Conservation (phyloP, 805 yeast species). For the Babjeviella inositovora region DNA sequence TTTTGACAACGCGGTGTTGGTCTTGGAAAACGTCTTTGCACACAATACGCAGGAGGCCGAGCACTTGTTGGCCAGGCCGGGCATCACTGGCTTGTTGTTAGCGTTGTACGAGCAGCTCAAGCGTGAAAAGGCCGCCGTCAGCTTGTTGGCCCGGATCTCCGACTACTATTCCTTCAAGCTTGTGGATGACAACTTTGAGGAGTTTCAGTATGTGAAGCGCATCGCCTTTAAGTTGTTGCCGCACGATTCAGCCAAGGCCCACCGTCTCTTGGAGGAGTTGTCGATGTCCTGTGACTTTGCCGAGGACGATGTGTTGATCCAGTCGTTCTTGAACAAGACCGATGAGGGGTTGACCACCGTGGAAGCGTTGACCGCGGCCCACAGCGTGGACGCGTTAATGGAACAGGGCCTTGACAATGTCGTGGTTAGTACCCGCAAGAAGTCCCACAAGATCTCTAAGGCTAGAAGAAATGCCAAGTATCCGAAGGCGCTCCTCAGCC, state of each 20-base stretch:
- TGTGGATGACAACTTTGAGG: not conserved
- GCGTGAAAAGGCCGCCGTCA: slow-evolving; percentile 13
- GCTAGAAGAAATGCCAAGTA: too few relatives aligned
- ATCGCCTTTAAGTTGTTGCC: slow-evolving; percentile 19
- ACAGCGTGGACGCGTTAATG: not conserved
- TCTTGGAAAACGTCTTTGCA: slow-evolving; percentile 15
- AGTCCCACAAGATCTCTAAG: too few relatives aligned
- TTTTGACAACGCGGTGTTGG: slow-evolving; percentile 12
- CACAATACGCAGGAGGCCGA: slow-evolving; percentile 1
- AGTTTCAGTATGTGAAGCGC: slow-evolving; percentile 9
- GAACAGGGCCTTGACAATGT: not conserved
- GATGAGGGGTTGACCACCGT: not conserved
- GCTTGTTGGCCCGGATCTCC: slow-evolving; percentile 13
- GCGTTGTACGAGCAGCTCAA: slow-evolving; percentile 30
- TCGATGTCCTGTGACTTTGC: too few relatives aligned
- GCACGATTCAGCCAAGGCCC: slow-evolving; percentile 9
- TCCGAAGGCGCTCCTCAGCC: too few relatives aligned
- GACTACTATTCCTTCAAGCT: slow-evolving; percentile 3
- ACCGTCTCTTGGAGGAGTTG: slow-evolving; percentile 9
- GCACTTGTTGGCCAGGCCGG: slow-evolving; percentile 15
- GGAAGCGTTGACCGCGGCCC: not conserved
- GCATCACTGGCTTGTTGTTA: slow-evolving; percentile 30
- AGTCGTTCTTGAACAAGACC: not conserved
- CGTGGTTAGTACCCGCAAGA: too few relatives aligned
- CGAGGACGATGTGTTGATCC: slow-evolving; percentile 3